Evolutionary conservation across 2,329 filamentous ascomycete genomes (phyloP).

Genomic region (Claviceps sp.): DNA sequence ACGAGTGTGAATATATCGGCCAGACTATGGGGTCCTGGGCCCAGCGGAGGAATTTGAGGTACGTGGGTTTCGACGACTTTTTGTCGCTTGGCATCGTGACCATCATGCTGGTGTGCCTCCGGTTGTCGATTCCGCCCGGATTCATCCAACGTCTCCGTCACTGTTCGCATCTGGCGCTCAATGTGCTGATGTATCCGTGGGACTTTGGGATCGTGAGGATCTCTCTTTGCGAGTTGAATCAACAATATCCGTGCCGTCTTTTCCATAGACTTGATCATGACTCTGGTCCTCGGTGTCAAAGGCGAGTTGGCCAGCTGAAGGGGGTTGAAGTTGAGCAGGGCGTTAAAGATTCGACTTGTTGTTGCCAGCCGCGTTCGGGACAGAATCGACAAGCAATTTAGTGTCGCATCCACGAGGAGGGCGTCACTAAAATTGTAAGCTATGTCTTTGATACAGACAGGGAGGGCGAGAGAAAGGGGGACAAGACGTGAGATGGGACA

Average conservation of each 20-base stretch:
- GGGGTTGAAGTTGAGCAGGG: conserved; percentile 84
- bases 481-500: background rate
- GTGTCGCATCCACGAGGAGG: conserved; percentile 74
- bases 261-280: conserved; percentile 87
- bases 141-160: conserved; percentile 70
- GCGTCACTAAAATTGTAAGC: conserved; percentile 50
- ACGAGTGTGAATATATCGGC: conserved; percentile 82
- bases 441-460: background rate
- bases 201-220: conserved; percentile 63
- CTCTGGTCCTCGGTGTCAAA: conserved; percentile 64
- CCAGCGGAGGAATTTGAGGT: conserved; percentile 52
- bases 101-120: conserved; percentile 56
- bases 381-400: conserved; percentile 76
- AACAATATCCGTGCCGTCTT: conserved; percentile 78
- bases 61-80: conserved; percentile 37
- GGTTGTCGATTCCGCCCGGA: conserved; percentile 62
- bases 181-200: conserved; percentile 77
- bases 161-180: conserved; percentile 66
- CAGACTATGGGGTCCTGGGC: conserved; percentile 62
- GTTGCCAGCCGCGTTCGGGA: conserved; percentile 71
- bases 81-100: conserved; percentile 72
- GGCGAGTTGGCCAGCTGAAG: conserved; percentile 65
- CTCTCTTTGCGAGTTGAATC: conserved; percentile 73
- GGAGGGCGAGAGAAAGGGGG: background rate
- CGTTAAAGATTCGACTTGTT: conserved; percentile 72